Evolutionary conservation across 768 basidiomycete species (phyloP), one percentile per base, ranked within the genome.

Genomic region (Suillus lakei): DNA sequence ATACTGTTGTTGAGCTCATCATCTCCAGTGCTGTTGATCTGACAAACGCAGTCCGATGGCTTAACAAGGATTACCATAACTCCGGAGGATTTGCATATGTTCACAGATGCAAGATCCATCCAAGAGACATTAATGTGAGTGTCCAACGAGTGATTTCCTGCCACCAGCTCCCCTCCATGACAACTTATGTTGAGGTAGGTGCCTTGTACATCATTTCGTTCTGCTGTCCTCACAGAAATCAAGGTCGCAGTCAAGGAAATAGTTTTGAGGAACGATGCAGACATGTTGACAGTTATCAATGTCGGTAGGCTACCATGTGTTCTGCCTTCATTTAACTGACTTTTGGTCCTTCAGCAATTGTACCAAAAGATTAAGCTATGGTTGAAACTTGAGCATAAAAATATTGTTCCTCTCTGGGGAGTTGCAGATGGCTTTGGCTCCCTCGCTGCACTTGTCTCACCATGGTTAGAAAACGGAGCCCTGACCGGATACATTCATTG

Each of bases 371-470:
- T 79, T 46, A 59, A 66, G 62, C 67, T 77, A 9, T 79, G 78
- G 78, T 51, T 69, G 46, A 63, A 36, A n/a, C 72, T 79, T 10
- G 56, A 68, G 2, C 77, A 79, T 61, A 60, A 21, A 23, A 79
- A 78, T 30, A 54, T 78, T 13, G 38, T 79, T 32, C 74, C 74
- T 18, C 66, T 78, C 1, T 72, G 70, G 4, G 78, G 78, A 23
- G 70, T 67, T 12, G 67, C 73, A 26, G 63, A 26, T 1, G 73
- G 66, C 41, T 78, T 72, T 61, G 78, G 78, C 2, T 72, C 71
- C 4, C 73, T 73, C 59, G 46, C 65, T 4, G 75, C 78, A 3
- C 77, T 78, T 76, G 71, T 79, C 21, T 79, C 66, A 39, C 78
- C 78, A 3, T 77, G 77, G 77, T 53, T 70, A 26, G 75, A 76